phyloP scores from a whole-genome alignment of 2,329 filamentous ascomycete genomes.

The Anisogramma anomala region DNA sequence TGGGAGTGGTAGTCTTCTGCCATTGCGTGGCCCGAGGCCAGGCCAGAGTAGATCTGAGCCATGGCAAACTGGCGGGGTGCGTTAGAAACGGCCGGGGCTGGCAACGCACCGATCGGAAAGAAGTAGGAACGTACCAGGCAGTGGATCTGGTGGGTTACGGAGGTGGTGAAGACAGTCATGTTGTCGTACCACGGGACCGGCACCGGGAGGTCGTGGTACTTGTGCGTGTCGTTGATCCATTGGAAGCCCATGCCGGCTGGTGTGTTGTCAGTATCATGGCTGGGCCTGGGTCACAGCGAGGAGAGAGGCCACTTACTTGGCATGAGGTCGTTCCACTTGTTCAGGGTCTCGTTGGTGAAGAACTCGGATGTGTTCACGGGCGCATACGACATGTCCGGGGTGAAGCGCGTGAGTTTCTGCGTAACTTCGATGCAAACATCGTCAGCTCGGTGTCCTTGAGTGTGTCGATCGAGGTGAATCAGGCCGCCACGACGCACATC shows the following conservation, averaged over 20 bases:
- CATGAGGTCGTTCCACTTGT: constrained; percentile 27
- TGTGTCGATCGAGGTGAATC: constrained; percentile 1
- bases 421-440: constrained; percentile 18
- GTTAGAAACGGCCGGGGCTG: not conserved
- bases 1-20: constrained; percentile 35
- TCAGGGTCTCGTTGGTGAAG: constrained; percentile 24
- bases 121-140: constrained; percentile 20
- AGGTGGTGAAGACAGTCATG: constrained; percentile 27
- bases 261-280: not conserved
- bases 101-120: not conserved
- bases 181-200: constrained; percentile 24
- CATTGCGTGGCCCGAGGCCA: constrained; percentile 27
- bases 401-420: constrained; percentile 23
- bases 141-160: constrained; percentile 27
- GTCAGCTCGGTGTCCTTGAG: not conserved
- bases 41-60: constrained; percentile 32
- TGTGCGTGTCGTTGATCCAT: constrained; percentile 25
- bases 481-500: constrained; percentile 21
- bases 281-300: too few relatives aligned
- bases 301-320: constrained; percentile 24
- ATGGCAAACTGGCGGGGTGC: constrained; percentile 28
- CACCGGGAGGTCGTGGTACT: constrained; percentile 26
- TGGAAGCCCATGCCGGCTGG: constrained; percentile 27
- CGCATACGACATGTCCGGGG: constrained; percentile 25
- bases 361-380: constrained; percentile 27